phyloP scores from a whole-genome alignment of 495 filamentous ascomycete species.

The Neurospora sublineolata region DNA sequence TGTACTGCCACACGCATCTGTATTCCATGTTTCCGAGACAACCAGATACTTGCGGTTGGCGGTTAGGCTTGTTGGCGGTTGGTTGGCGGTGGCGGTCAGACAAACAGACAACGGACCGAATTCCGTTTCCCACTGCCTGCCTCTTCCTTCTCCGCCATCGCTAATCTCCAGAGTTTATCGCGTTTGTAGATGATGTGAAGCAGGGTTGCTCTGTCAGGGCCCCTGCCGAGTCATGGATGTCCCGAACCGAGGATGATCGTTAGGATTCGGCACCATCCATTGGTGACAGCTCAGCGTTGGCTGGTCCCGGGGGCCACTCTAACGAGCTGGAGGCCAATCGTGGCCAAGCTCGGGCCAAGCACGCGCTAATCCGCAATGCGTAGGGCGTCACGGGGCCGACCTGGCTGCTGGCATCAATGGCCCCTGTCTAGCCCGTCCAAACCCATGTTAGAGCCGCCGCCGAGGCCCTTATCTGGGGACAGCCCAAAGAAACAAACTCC shows the following conservation, averaged over 20 bases:
- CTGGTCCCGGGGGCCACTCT: neutral
- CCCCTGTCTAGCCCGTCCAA: neutral
- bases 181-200: neutral
- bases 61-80: neutral
- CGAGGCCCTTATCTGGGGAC: neutral
- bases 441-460: neutral
- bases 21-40: neutral
- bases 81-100: neutral
- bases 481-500: neutral
- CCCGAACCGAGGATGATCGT: neutral
- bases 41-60: neutral
- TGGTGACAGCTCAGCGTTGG: constrained; percentile 2
- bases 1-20: neutral
- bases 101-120: neutral
- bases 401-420: neutral
- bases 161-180: neutral
- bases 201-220: neutral
- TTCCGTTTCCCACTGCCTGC: neutral
- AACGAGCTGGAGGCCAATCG: neutral
- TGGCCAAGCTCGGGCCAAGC: neutral
- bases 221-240: neutral
- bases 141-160: neutral
- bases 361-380: neutral
- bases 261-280: neutral
- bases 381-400: neutral